Conservation (phyloP, 164 flowering plant genomes). For the Nymphaea colorata region DNA sequence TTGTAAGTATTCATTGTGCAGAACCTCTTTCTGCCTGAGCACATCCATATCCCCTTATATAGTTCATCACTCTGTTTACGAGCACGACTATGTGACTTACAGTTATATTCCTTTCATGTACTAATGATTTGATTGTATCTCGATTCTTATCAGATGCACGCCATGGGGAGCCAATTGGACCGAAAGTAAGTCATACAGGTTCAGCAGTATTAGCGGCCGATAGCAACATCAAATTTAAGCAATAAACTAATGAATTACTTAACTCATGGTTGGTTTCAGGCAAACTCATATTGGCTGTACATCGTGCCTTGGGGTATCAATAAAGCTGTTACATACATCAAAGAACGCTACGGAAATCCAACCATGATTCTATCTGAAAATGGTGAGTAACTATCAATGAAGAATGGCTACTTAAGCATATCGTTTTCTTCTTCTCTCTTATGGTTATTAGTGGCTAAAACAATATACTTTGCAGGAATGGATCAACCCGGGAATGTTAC, state of each 20-base stretch:
- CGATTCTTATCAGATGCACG: slow-evolving; percentile 5
- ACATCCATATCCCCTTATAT: background rate
- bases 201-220: background rate
- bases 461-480: slow-evolving; percentile 42
- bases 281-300: slow-evolving; percentile 18
- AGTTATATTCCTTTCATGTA: background rate
- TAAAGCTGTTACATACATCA: slow-evolving; percentile 18
- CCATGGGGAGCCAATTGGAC: slow-evolving; percentile 16
- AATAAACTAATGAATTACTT: background rate
- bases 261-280: slow-evolving; percentile 7
- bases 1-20: slow-evolving; percentile 4
- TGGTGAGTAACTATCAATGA: slow-evolving; percentile 5
- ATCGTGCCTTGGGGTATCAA: slow-evolving; percentile 18
- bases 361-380: slow-evolving; percentile 16
- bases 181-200: slow-evolving; percentile 5
- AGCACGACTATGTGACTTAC: too few species aligned
- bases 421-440: background rate
- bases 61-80: too few species aligned
- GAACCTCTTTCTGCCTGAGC: background rate
- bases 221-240: background rate
- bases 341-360: slow-evolving; percentile 15
- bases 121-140: background rate
- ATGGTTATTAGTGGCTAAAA: background rate
- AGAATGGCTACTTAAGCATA: background rate
- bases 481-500: slow-evolving; percentile 81